These are phyloP conservation scores for Mycena venus DNA, from an alignment of 768 basidiomycete genomes.

Conservation along the genomic window DNA sequence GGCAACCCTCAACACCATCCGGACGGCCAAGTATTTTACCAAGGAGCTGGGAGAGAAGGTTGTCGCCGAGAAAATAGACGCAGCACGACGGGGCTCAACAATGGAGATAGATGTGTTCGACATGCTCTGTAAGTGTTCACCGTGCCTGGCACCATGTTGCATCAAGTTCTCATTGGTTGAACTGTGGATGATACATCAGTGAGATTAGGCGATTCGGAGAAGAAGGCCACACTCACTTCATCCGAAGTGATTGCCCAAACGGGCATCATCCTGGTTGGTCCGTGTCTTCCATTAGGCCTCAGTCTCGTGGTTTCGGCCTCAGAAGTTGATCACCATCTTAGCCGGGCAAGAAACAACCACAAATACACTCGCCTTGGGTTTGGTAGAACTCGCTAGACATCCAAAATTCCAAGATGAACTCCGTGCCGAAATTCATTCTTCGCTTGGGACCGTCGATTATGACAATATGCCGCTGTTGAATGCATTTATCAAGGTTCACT, in stretches of 20 bases:
- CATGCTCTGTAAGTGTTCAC: not conserved
- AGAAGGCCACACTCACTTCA: not conserved
- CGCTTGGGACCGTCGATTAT: not conserved
- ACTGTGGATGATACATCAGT: not conserved
- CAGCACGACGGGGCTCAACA: not conserved
- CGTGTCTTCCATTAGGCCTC: too few relatives aligned
- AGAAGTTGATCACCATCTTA: not conserved
- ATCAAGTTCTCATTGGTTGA: not conserved
- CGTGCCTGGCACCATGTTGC: too few relatives aligned
- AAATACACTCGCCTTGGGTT: slow-evolving; percentile 7
- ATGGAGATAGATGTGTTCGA: slow-evolving; percentile 2
- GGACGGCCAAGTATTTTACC: not conserved
- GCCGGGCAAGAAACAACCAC: slow-evolving; percentile 6
- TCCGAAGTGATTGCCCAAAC: slow-evolving; percentile 18
- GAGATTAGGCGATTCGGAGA: not conserved
- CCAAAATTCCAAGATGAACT: slow-evolving; percentile 14
- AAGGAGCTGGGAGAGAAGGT: not conserved
- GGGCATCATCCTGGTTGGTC: slow-evolving; percentile 25
- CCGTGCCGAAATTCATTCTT: slow-evolving; percentile 20
- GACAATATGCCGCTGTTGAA: slow-evolving; percentile 20
- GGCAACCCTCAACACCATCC: not conserved
- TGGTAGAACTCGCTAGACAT: slow-evolving; percentile 20
- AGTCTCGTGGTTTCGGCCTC: not conserved
- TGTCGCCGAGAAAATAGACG: slow-evolving; percentile 2
- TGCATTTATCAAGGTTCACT: too few relatives aligned